Evolutionary conservation across 805 yeast species (phyloP).

Genomic region (Lipomyces mesembrius): DNA sequence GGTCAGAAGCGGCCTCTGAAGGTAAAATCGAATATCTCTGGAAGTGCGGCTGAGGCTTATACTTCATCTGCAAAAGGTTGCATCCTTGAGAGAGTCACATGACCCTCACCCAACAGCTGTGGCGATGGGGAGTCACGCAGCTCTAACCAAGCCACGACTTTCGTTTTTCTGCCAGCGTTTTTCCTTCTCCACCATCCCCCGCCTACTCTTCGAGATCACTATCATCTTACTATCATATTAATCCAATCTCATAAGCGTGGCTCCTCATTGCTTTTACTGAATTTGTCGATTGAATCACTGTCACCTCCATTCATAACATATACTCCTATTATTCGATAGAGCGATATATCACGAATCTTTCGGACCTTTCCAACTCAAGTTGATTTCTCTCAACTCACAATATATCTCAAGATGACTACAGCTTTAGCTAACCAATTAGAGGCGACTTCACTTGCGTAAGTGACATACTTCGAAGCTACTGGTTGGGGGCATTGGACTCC

Average conservation of each 20-base stretch:
- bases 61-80: too few relatives aligned
- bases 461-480: not conserved
- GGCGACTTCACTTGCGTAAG: slow-evolving; percentile 25
- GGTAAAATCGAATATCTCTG: too few relatives aligned
- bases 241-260: not conserved
- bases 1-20: too few relatives aligned
- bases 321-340: not conserved
- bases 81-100: too few relatives aligned
- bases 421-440: slow-evolving; percentile 34
- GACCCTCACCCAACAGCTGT: too few relatives aligned
- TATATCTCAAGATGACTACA: slow-evolving; percentile 22
- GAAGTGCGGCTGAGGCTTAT: too few relatives aligned
- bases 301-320: not conserved
- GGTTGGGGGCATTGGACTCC: not conserved
- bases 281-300: not conserved
- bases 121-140: too few relatives aligned
- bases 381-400: not conserved
- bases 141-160: too few relatives aligned
- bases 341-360: slow-evolving; percentile 1
- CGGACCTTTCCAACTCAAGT: not conserved
- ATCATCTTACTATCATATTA: not conserved
- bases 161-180: too few relatives aligned
- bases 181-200: too few relatives aligned
- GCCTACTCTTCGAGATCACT: not conserved
- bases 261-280: slow-evolving; percentile 4